Evolutionary conservation across 306 rosid species (phyloP).

Genomic region (Acacia acuminata): DNA sequence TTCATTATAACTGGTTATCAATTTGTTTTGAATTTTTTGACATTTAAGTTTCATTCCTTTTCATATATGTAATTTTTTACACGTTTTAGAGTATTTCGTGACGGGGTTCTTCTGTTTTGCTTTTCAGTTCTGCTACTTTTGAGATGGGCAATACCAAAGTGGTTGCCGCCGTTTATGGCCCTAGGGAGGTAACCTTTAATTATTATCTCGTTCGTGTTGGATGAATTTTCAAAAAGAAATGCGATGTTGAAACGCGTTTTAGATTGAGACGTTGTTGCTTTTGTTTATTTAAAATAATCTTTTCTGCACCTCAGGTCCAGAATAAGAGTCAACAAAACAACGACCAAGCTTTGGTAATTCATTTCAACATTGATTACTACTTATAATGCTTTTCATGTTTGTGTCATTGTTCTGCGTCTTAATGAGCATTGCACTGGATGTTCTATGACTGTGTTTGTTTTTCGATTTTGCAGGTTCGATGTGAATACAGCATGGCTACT

Average conservation of each 20-base stretch:
- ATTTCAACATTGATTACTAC: background rate
- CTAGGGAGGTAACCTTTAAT: conserved; percentile 64
- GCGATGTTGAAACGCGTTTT: background rate
- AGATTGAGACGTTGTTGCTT: background rate
- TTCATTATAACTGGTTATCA: background rate
- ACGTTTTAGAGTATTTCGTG: conserved; percentile 14
- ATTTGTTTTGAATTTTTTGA: background rate
- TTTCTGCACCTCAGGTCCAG: conserved; percentile 61
- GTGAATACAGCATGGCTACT: conserved; percentile 94
- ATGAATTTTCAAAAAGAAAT: background rate
- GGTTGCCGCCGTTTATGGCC: conserved; percentile 92
- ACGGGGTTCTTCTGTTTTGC: background rate
- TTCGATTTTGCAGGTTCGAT: conserved; percentile 58
- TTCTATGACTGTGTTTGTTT: background rate
- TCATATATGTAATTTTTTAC: background rate
- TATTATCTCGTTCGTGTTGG: background rate
- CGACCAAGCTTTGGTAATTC: conserved; percentile 71
- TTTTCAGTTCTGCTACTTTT: conserved; percentile 72
- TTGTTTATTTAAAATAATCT: background rate
- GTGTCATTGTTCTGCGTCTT: background rate
- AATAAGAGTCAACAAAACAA: conserved; percentile 72
- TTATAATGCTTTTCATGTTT: background rate
- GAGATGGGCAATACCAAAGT: conserved; percentile 98
- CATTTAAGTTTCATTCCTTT: background rate
- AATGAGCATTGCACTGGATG: conserved; percentile 4